Conservation (phyloP, 257 asterid species). For the Solanum appendiculatum region DNA sequence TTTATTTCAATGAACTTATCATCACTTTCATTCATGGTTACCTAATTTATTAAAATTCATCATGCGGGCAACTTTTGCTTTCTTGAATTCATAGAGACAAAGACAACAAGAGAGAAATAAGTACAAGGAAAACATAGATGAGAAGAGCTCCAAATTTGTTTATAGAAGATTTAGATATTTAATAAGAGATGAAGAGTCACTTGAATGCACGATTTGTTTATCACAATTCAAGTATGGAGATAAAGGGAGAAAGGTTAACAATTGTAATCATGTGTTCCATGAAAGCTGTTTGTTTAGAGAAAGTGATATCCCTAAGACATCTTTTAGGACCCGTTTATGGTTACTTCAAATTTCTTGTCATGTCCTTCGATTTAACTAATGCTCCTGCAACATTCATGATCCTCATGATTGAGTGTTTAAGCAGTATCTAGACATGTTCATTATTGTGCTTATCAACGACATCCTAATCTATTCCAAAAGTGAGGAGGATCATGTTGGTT, state of each 20-base stretch:
- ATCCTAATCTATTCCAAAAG: no score
- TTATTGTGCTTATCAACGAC: no score
- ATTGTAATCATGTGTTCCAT: background rate
- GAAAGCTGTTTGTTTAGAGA: background rate
- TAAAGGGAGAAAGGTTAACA: background rate
- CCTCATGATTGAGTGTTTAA: no score
- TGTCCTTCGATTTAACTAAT: no score
- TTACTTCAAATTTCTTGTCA: no score
- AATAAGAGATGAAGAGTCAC: background rate
- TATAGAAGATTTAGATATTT: background rate
- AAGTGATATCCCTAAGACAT: no score
- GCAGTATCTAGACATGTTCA: no score
- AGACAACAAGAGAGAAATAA: background rate
- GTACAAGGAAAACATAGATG: background rate
- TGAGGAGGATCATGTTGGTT: no score
- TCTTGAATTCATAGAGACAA: background rate
- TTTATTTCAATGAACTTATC: background rate
- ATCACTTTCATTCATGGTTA: background rate
- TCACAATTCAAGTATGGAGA: background rate
- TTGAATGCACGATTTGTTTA: background rate
- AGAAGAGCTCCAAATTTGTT: background rate
- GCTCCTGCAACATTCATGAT: no score
- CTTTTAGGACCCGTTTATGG: no score
- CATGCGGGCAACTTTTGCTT: background rate
- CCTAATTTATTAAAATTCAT: background rate